Base-by-base conservation (phyloP, 495 filamentous ascomycete species). In the Cercophora scortea region DNA sequence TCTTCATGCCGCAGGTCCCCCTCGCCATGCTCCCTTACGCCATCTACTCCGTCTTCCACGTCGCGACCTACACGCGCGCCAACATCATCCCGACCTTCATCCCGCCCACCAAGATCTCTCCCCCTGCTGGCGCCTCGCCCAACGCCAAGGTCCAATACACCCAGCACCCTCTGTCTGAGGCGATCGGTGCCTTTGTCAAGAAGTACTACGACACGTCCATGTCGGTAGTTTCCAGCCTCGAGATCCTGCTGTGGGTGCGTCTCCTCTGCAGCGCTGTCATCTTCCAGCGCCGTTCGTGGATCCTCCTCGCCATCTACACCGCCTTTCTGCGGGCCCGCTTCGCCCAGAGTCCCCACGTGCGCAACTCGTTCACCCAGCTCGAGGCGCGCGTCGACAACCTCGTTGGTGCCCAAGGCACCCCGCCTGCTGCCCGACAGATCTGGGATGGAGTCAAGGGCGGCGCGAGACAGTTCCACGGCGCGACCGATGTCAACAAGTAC, bases 41-140 rank as follows among this genome's bases (percentile, higher is more conserved):
- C 55, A 89, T 98, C 65, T 98, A 98, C 79, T 96, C 91, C 56
- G 73, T 96, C 71, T 98, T 98, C 84, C 93, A 98, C 73, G 89
- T 97, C 53, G 84, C 89, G 32, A 96, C 93, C 32, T 88, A 89
- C 66, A 78, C 83, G 50, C 84, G 85, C 58, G 74, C 76, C 53
- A 89, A 83, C 68, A 65, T 89, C 45, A 81, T 89, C 56, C 84
- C 86, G 41, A 83, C 81, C 49, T 48, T 88, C 49, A 59, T 71
- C 25, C 73, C 79, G n/a, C 69, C 69, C 41, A 64, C 71, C 52
- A 57, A 55, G 51, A 32, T 67, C 41, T 57, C 72, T 19, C 66
- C 78, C 12, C 45, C 68, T 6, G 62, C 73, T 9, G 76, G 72
- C 35, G 69, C 80, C 34, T 79, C 82, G 47, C 81, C 86, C n/a